These are phyloP conservation scores for Wickerhamomyces chambardii DNA, from an alignment of 805 yeast genomes.

Conservation along the genomic window DNA sequence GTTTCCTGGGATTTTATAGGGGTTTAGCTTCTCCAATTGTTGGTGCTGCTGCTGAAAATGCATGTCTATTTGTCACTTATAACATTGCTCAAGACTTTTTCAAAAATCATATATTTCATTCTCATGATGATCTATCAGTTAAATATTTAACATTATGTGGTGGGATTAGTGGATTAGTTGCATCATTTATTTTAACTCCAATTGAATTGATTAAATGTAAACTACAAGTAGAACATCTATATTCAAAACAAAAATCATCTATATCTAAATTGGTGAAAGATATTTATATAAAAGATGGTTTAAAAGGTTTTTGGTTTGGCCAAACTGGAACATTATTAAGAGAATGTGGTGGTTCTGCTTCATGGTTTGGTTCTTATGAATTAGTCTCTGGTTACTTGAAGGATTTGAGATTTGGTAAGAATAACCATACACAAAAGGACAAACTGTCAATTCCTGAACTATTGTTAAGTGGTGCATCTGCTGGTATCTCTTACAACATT, in stretches of 20 bases:
- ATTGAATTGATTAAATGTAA: slow-evolving; percentile 88
- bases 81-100: slow-evolving; percentile 33
- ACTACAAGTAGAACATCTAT: slow-evolving; percentile 57
- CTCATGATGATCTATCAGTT: slow-evolving; percentile 22
- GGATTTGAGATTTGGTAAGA: slow-evolving; percentile 18
- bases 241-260: slow-evolving; percentile 18
- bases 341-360: slow-evolving; percentile 84
- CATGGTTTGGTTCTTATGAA: slow-evolving; percentile 93
- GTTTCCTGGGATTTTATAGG: slow-evolving; percentile 69
- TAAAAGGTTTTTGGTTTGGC: slow-evolving; percentile 80
- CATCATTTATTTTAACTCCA: slow-evolving; percentile 82
- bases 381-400: slow-evolving; percentile 31
- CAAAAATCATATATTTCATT: slow-evolving; percentile 14
- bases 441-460: slow-evolving; percentile 39
- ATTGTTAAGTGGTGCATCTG: slow-evolving; percentile 73
- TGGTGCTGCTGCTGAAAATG: slow-evolving; percentile 89
- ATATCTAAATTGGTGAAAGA: slow-evolving; percentile 27
- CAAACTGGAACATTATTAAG: slow-evolving; percentile 73
- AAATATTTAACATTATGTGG: slow-evolving; percentile 55
- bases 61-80: slow-evolving; percentile 66
- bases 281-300: slow-evolving; percentile 43
- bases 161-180: slow-evolving; percentile 72
- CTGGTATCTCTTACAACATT: slow-evolving; percentile 77
- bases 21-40: slow-evolving; percentile 76
- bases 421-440: slow-evolving; percentile 7